phyloP scores from a whole-genome alignment of 106 monocot genomes.

The Dioscorea zingiberensis region DNA sequence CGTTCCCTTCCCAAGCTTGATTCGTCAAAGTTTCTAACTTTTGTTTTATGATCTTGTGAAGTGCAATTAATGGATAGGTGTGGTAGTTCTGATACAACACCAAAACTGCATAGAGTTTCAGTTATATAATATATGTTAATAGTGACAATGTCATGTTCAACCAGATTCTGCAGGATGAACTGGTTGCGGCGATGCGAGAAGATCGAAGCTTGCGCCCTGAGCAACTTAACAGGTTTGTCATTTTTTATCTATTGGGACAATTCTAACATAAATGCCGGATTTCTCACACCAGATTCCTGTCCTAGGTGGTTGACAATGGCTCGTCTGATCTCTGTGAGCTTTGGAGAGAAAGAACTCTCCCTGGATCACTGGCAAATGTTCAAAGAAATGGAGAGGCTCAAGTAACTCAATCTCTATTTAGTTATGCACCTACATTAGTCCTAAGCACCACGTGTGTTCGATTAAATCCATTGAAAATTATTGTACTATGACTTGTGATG shows the following conservation, averaged over 20 bases:
- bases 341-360: conserved; percentile 56
- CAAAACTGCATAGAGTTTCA: no score
- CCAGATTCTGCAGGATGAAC: conserved; percentile 77
- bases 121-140: no score
- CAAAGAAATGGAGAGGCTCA: conserved; percentile 78
- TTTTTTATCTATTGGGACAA: not conserved
- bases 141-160: no score
- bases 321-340: conserved; percentile 65
- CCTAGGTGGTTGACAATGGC: conserved; percentile 87
- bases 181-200: conserved; percentile 62
- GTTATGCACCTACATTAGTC: no score
- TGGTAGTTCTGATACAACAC: no score
- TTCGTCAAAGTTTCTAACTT: no score
- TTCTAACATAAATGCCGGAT: not conserved
- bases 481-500: not conserved
- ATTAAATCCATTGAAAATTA: no score
- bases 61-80: no score
- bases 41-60: no score
- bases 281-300: not conserved
- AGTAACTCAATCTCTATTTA: no score
- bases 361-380: conserved; percentile 78
- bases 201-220: conserved; percentile 50
- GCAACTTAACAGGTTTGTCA: conserved; percentile 74
- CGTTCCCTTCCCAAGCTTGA: no score
- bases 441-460: no score